Base-by-base conservation (phyloP, 1,284 basidiomycete genomes). In the Bondarzewia mesenterica region DNA sequence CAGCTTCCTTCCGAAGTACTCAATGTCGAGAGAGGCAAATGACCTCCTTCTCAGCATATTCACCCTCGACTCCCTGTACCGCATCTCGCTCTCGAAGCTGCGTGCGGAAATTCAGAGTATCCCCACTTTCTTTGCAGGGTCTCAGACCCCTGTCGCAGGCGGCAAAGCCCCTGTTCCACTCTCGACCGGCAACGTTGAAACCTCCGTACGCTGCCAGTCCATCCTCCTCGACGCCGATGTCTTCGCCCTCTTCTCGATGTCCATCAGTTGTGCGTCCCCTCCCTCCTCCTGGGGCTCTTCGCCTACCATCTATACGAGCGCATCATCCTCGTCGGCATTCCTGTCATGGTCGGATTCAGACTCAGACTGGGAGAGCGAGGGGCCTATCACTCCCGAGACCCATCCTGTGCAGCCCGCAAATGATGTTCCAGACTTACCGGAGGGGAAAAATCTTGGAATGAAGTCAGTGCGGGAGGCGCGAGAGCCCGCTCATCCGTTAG, bases 1-100 rank as follows among this genome's bases (percentile, higher is more conserved):
- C 5, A 35, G 14, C 26, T 32, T 47, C 36, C 38, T 26, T 23
- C n/a, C 16, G 7, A 27, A 20, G 16, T 27, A 35, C 7, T 38
- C 46, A 2, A 41, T 47, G 95, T 89, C 71, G 63, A 44, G 7
- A 27, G 54, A 54, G 16, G 63, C 38, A 14, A 41, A 47, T 16
- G 25, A 23, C n/a, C 46, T 58, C 55, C 14, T 79, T 82, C 23
- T 36, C 22, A 12, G 26, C 5, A 29, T 41, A n/a, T 41, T 47
- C 37, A 12, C 23, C 1, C 37, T 29, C 38, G 25, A 40, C 8
- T 25, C 39, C n/a, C 15, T 18, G 7, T n/a, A 7, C 3, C 46
- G 46, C 23, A 75, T 78, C 44, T 70, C 75, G n/a, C 69, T 94
- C 46, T 62, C 68, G 5, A 74, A 85, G 18, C 71, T 94, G 4